A percentile compares a stretch with the other conserved stretches of the same genome.
Evolutionary conservation across 169 alveolate species (phyloP).

Genomic region (Eimeria acervulina): DNA sequence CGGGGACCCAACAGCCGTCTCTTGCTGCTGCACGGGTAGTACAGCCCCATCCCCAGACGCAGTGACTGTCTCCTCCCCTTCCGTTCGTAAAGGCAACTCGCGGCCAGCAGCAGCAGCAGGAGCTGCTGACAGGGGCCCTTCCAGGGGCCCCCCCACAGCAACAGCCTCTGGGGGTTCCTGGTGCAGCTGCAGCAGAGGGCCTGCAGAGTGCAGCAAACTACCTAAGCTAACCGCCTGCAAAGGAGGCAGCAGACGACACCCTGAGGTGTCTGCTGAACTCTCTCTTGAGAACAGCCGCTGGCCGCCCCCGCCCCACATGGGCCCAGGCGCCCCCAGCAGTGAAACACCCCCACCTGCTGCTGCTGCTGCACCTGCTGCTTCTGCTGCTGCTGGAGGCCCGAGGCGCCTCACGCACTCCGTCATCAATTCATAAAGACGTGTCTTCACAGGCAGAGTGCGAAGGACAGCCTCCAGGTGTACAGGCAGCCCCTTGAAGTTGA

Average conservation of each 20-base stretch:
- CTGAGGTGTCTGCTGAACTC: too few species aligned
- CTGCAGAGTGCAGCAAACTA: conserved; percentile 32
- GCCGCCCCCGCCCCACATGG: background rate
- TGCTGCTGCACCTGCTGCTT: background rate
- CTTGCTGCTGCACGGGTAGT: too few species aligned
- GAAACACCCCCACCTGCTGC: background rate
- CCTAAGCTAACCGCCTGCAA: conserved; percentile 6
- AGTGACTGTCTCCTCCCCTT: background rate
- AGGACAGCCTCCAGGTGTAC: conserved; percentile 50
- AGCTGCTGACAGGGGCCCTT: too few species aligned
- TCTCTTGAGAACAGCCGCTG: background rate
- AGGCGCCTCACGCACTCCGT: conserved; percentile 59
- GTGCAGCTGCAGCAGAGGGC: conserved; percentile 22
- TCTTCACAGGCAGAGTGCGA: conserved; percentile 38
- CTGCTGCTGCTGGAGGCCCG: background rate
- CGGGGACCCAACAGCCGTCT: too few species aligned
- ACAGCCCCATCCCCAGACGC: background rate
- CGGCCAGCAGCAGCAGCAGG: background rate
- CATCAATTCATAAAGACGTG: conserved; percentile 34
- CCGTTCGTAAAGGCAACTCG: background rate
- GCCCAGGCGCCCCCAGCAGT: background rate
- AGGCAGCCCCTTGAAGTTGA: conserved; percentile 21
- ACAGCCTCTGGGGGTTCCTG: background rate
- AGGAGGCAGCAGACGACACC: background rate
- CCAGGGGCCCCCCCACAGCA: background rate